Conservation (phyloP, 2,329 filamentous ascomycete species). For the Trichoderma atroviride region DNA sequence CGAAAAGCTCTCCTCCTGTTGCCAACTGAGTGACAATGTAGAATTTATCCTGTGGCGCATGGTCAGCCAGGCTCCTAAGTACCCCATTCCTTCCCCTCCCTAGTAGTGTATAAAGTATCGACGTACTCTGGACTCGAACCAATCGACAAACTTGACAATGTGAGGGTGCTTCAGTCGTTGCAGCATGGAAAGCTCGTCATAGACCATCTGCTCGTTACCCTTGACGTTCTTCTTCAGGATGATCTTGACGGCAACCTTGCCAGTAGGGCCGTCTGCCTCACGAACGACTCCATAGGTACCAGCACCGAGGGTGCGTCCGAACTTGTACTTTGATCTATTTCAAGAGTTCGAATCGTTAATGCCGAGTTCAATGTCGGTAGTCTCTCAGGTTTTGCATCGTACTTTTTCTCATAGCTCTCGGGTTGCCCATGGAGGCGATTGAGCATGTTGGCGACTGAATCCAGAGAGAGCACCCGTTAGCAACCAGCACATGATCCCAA, state of each 20-base stretch:
- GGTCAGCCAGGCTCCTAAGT: slow-evolving; percentile 1
- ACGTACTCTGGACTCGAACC: slow-evolving; percentile 94
- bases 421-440: slow-evolving; percentile 96
- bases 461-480: not conserved
- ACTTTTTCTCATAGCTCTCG: slow-evolving; percentile 99
- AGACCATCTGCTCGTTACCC: slow-evolving; percentile 97
- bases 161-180: slow-evolving; percentile 89
- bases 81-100: not conserved
- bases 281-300: slow-evolving; percentile 98
- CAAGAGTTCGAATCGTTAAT: slow-evolving; percentile 21
- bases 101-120: not conserved
- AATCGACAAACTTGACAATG: slow-evolving; percentile 96
- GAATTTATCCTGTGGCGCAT: slow-evolving; percentile 80
- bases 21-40: slow-evolving; percentile 98
- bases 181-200: slow-evolving; percentile 93
- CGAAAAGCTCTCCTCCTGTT: slow-evolving; percentile 94
- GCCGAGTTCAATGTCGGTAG: not conserved
- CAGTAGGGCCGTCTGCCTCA: slow-evolving; percentile 82
- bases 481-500: not conserved
- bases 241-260: slow-evolving; percentile 95
- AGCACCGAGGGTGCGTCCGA: slow-evolving; percentile 90
- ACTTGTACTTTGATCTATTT: slow-evolving; percentile 78
- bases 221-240: slow-evolving; percentile 99
- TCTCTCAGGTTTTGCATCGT: slow-evolving; percentile 31
- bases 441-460: slow-evolving; percentile 80